Base-by-base conservation (phyloP, 1,284 basidiomycete species). In the Cryptococcus floricola region DNA sequence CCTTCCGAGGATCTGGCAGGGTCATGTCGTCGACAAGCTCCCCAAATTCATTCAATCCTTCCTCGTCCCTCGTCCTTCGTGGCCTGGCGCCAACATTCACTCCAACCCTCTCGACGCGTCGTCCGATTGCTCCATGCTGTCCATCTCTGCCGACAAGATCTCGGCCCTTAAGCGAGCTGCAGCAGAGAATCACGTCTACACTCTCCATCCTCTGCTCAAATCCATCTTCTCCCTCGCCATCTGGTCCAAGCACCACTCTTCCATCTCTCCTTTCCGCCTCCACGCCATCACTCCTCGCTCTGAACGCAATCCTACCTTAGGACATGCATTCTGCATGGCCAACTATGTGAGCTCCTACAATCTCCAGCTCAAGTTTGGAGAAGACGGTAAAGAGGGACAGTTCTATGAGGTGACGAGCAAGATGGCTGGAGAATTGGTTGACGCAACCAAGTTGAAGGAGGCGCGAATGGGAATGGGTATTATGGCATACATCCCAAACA, bases 171-270 rank as follows among this genome's bases (percentile, higher is more conserved):
- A 68, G 42, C 37, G 39, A 0, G 39, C 46, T 0, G 65, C 64
- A 10, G 64, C 61, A 19, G 38, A n/a, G 10, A 50, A 64, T n/a
- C 59, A 63, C 14, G 60, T 72, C 6, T 42, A 37, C 5, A 73
- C 73, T 0, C 61, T 76, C 1, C 73, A 74, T 51, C 65, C 70
- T 0, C 44, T 73, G 14, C 46, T 76, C 31, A 62, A 67, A 46
- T 53, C 62, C 10, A 64, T 66, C 0, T 70, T 57, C 39, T 37
- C 60, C 25, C 56, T 59, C 8, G 64, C 71, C 9, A 56, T 74
- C 13, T 70, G 69, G 66, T 50, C 48, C 34, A 50, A 62, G 4
- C 60, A 54, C 43, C 42, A 46, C 4, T 51, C 49, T 28, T 49
- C 48, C 13, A 12, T 31, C 16, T 38, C 56, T 12, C 48, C 61